Conservation (phyloP, 78 protist species). For the Paratrimastix pyriformis region DNA sequence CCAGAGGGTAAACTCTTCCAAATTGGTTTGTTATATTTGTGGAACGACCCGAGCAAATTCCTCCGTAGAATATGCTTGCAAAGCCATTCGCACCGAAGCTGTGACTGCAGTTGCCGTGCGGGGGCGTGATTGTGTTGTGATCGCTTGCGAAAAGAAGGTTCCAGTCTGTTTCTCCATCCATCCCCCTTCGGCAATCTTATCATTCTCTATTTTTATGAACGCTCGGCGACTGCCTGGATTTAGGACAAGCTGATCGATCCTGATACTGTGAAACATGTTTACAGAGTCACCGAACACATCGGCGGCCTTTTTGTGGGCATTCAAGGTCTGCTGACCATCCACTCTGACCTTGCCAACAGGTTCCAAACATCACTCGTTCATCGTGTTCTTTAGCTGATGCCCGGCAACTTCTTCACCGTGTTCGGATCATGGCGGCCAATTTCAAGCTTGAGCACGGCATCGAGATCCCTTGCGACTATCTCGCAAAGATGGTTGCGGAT, state of each 20-base stretch:
- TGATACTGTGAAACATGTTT: slow-evolving; percentile 1
- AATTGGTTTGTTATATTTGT: slow-evolving; percentile 1
- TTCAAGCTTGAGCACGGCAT: neutral
- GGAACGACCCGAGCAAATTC: neutral
- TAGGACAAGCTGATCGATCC: slow-evolving; percentile 1
- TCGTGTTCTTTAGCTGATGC: neutral
- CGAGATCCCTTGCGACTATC: neutral
- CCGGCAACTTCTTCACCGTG: neutral
- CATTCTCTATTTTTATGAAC: neutral
- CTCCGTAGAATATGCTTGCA: neutral
- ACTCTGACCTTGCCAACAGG: neutral
- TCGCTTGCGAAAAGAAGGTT: slow-evolving; percentile 2
- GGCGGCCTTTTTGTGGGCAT: neutral
- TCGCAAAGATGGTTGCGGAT: neutral
- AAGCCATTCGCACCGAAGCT: neutral
- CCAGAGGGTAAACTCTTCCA: slow-evolving; percentile 13
- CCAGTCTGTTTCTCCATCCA: slow-evolving; percentile 2
- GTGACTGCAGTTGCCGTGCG: slow-evolving; percentile 2
- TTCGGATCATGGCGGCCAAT: neutral
- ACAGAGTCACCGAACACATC: neutral
- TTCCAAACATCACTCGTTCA: too few species aligned
- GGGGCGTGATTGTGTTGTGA: neutral
- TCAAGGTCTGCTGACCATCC: neutral
- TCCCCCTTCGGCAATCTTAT: neutral
- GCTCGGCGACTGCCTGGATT: too few species aligned